These are phyloP conservation scores for Zoysia matrella DNA, from an alignment of 202 grass and related monocot genomes.

Conservation along the genomic window DNA sequence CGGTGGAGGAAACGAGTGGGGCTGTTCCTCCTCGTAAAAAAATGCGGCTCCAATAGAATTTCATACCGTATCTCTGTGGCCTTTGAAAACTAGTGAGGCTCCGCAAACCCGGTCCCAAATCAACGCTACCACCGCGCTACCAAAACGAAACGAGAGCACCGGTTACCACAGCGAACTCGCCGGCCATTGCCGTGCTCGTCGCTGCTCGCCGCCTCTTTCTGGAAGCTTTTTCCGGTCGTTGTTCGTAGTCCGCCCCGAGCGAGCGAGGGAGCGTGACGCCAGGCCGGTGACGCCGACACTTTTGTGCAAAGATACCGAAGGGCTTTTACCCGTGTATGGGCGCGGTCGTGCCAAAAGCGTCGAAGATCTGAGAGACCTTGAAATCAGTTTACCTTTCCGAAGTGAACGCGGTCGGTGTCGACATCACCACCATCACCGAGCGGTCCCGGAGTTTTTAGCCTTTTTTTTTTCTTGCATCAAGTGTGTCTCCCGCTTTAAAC, in stretches of 20 bases:
- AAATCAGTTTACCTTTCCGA: conserved; percentile 18
- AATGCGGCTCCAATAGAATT: not conserved
- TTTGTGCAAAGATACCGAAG: conserved; percentile 34
- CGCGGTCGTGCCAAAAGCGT: conserved; percentile 18
- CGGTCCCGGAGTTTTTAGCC: not conserved
- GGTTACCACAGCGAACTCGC: not conserved
- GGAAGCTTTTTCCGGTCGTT: not conserved
- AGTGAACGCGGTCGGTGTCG: conserved; percentile 12
- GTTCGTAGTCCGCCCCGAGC: not conserved
- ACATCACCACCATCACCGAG: not conserved
- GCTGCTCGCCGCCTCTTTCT: not conserved
- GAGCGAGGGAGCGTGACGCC: not conserved
- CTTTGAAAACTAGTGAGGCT: conserved; percentile 28
- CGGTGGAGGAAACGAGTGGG: not conserved
- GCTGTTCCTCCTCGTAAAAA: not conserved
- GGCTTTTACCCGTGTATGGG: conserved; percentile 8
- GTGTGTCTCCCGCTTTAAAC: not conserved
- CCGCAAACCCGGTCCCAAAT: not conserved
- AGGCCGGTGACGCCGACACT: conserved; percentile 7
- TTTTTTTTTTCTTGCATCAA: not conserved
- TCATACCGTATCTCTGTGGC: conserved; percentile 4
- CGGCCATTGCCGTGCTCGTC: not conserved
- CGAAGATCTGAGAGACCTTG: not conserved
- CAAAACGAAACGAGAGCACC: not conserved
- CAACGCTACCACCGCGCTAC: not conserved